A percentile compares a stretch with the other conserved stretches of the same genome.
phyloP scores from a whole-genome alignment of 306 rosid species.

The Dicorynia guianensis region DNA sequence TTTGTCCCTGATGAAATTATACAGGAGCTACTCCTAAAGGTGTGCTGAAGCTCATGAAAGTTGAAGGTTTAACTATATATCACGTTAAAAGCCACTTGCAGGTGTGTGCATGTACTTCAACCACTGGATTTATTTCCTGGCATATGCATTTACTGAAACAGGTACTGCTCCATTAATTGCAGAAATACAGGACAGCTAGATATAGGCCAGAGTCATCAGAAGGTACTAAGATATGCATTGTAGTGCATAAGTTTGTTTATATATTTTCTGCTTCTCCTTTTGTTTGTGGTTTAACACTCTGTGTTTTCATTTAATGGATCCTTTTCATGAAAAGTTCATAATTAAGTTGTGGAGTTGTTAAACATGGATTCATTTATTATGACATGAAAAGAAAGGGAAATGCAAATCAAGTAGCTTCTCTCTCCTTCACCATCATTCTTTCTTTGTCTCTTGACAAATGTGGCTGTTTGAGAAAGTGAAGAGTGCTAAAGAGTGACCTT shows the following conservation, averaged over 20 bases:
- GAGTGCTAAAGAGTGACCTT: too few species aligned
- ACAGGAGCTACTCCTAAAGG: slow-evolving; percentile 99
- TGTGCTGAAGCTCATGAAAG: slow-evolving; percentile 95
- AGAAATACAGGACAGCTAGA: slow-evolving; percentile 99
- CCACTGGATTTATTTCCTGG: slow-evolving; percentile 38
- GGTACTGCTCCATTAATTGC: slow-evolving; percentile 58
- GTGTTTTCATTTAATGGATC: not conserved
- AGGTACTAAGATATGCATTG: slow-evolving; percentile 64
- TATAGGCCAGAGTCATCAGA: slow-evolving; percentile 92
- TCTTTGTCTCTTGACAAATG: not conserved
- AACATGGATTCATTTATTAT: slow-evolving; percentile 19
- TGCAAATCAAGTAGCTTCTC: not conserved
- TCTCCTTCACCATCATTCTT: not conserved
- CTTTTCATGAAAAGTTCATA: slow-evolving; percentile 11
- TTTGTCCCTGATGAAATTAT: slow-evolving; percentile 33
- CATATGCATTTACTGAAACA: slow-evolving; percentile 42
- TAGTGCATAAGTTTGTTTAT: slow-evolving; percentile 25
- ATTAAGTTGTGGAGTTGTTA: slow-evolving; percentile 1
- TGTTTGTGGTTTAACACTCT: slow-evolving; percentile 8
- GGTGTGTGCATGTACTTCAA: slow-evolving; percentile 50
- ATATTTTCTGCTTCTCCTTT: slow-evolving; percentile 18
- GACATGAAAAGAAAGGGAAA: not conserved
- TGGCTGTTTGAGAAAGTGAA: too few species aligned
- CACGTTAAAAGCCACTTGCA: slow-evolving; percentile 99
- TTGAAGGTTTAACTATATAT: slow-evolving; percentile 93